These are phyloP conservation scores for Crotalaria pallida DNA, from an alignment of 306 rosid species.

Conservation along the genomic window DNA sequence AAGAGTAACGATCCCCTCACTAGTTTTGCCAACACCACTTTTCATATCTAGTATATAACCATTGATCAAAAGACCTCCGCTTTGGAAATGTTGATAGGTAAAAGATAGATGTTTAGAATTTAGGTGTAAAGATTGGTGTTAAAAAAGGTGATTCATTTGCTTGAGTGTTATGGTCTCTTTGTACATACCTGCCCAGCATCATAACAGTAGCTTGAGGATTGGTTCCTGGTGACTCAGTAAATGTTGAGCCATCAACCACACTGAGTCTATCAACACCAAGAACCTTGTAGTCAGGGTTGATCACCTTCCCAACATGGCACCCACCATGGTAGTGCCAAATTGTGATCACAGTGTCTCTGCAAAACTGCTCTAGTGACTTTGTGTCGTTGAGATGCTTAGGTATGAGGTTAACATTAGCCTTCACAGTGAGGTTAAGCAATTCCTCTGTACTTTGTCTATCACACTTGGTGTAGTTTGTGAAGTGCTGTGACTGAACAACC, in stretches of 20 bases:
- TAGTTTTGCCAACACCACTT: no score
- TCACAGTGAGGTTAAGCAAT: conserved; percentile 50
- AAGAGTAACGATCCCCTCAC: no score
- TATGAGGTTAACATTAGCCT: conserved; percentile 67
- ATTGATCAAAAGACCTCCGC: no score
- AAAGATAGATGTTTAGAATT: no score
- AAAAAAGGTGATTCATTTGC: neutral
- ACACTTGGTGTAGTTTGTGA: conserved; percentile 48
- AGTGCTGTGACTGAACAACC: conserved; percentile 52
- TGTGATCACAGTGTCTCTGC: conserved; percentile 74
- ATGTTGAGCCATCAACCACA: conserved; percentile 70
- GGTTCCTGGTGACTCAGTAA: conserved; percentile 70
- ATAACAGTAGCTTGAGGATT: conserved; percentile 83
- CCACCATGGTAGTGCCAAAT: conserved; percentile 98
- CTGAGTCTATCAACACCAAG: conserved; percentile 64
- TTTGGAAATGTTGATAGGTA: no score
- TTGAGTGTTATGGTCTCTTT: neutral
- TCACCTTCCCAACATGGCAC: conserved; percentile 67
- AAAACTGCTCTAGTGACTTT: conserved; percentile 64
- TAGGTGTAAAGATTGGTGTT: no score
- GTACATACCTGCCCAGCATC: conserved; percentile 85
- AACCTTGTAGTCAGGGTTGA: conserved; percentile 45
- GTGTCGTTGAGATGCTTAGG: conserved; percentile 73
- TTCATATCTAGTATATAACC: no score
- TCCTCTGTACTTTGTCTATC: conserved; percentile 37